Conservation (phyloP, 495 filamentous ascomycete species). For the Rhizodiscina lignyota region DNA sequence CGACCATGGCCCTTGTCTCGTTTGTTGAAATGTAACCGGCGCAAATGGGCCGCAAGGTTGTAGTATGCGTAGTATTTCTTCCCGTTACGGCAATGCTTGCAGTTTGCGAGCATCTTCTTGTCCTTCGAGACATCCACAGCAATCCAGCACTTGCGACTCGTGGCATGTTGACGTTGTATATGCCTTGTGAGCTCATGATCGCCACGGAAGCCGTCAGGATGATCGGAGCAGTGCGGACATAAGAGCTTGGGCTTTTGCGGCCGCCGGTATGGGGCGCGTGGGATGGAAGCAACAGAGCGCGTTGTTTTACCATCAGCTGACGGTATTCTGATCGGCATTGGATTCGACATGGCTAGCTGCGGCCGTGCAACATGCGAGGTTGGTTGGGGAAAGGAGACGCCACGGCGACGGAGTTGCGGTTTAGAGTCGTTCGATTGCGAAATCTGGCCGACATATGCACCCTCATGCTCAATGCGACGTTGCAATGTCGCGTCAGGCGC, state of each 20-base stretch:
- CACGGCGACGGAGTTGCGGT: no score
- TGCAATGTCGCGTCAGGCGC: no score
- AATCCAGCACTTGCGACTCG: background rate
- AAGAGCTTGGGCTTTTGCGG: background rate
- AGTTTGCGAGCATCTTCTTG: conserved; percentile 1
- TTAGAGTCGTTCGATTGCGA: no score
- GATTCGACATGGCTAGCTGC: no score
- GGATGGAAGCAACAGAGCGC: background rate
- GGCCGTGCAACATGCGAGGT: no score
- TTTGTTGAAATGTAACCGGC: conserved; percentile 2
- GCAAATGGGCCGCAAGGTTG: conserved; percentile 3
- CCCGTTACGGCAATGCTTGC: conserved; percentile 1
- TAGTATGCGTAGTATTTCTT: conserved; percentile 4
- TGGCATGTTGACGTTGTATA: background rate
- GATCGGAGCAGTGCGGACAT: background rate
- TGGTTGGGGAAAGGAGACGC: no score
- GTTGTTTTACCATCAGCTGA: no score
- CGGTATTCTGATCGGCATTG: no score
- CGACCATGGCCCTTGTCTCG: background rate
- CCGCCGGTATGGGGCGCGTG: background rate
- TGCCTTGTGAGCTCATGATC: conserved; percentile 1
- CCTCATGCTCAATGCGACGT: no score
- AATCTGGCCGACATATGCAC: no score
- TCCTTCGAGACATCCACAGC: background rate
- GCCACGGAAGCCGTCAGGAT: conserved; percentile 2